phyloP scores from a whole-genome alignment of 83 land plant species.

The Thuja plicata region DNA sequence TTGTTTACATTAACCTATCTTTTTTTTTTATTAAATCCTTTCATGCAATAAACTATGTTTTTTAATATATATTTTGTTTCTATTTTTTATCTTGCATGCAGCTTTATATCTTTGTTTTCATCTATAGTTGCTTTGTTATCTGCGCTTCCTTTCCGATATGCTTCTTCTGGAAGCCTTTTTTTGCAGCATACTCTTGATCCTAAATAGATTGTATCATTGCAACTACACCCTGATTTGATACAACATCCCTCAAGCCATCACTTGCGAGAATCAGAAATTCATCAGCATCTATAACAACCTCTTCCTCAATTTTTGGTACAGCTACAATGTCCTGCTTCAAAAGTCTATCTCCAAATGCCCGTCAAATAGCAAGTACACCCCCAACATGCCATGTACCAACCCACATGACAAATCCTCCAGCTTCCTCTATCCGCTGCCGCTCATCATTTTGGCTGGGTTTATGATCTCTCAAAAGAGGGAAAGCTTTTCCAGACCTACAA shows the following conservation, averaged over 20 bases:
- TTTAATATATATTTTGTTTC: no score
- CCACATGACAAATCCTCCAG: conserved; percentile 60
- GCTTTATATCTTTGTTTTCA: no score
- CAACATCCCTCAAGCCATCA: conserved; percentile 81
- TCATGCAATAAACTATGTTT: no score
- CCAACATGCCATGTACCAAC: conserved; percentile 90
- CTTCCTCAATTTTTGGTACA: conserved; percentile 86
- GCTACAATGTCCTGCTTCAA: conserved; percentile 79
- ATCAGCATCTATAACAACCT: conserved; percentile 44
- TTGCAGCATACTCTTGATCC: conserved; percentile 30
- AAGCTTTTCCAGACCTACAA: conserved; percentile 39
- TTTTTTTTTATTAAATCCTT: no score
- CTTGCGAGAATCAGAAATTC: conserved; percentile 71
- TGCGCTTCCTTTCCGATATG: conserved; percentile 29
- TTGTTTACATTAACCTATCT: no score
- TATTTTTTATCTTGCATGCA: no score
- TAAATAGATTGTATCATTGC: conserved; percentile 19
- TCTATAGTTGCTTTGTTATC: no score
- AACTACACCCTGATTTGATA: conserved; percentile 48
- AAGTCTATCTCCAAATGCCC: conserved; percentile 89
- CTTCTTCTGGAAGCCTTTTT: conserved; percentile 24
- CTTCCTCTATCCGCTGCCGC: conserved; percentile 52
- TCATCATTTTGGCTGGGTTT: conserved; percentile 50
- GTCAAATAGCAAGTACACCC: conserved; percentile 89
- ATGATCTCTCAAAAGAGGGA: conserved; percentile 42